Evolutionary conservation across 306 rosid species (phyloP).

Genomic region (Cicer yamashitae): DNA sequence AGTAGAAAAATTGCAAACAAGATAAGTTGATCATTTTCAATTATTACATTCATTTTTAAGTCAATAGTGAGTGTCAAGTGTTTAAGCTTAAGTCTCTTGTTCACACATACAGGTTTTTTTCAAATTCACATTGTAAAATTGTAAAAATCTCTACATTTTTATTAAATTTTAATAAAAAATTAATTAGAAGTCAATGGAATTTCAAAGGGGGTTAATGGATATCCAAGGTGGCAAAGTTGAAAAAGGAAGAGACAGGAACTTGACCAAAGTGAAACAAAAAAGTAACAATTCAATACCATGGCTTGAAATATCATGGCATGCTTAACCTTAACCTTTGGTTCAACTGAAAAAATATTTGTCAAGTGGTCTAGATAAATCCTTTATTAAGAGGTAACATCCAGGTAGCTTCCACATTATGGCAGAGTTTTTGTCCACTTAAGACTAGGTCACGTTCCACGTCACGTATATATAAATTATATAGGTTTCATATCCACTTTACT

Average conservation of each 20-base stretch:
- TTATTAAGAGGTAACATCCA: conserved; percentile 47
- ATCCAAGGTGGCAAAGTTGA: conserved; percentile 47
- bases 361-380: conserved; percentile 27
- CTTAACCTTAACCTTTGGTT: background rate
- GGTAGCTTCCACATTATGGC: conserved; percentile 54
- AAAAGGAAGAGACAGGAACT: conserved; percentile 11
- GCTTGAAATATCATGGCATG: conserved; percentile 3
- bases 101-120: background rate
- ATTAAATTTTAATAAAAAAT: background rate
- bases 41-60: background rate
- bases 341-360: background rate
- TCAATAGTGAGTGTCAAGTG: background rate
- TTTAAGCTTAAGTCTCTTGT: background rate
- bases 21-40: background rate
- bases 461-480: background rate
- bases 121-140: too few relatives aligned
- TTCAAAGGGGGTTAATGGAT: conserved; percentile 29
- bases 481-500: conserved; percentile 7
- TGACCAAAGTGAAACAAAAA: conserved; percentile 12
- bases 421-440: conserved; percentile 40
- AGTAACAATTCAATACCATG: conserved; percentile 22
- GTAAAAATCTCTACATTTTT: background rate
- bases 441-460: conserved; percentile 47
- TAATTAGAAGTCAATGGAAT: conserved; percentile 38
- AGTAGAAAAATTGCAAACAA: background rate